Conservation (phyloP, 2,329 filamentous ascomycete species). For the Colletotrichum chlorophyti region DNA sequence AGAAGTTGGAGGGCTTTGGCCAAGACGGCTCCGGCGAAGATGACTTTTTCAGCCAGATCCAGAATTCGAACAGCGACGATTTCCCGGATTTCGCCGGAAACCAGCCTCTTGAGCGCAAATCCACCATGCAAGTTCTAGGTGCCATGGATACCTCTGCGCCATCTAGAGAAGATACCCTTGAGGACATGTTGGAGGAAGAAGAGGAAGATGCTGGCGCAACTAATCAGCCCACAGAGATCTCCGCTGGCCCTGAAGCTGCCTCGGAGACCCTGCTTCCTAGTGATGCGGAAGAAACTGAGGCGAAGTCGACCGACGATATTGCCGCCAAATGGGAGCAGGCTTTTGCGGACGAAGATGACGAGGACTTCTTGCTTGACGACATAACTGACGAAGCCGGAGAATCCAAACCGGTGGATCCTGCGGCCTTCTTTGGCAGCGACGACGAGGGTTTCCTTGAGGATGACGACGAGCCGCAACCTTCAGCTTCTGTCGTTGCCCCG, state of each 20-base stretch:
- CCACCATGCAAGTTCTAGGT: constrained; percentile 70
- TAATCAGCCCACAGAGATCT: neutral
- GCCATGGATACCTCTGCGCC: constrained; percentile 48
- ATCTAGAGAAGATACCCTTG: constrained; percentile 33
- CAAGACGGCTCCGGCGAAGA: constrained; percentile 57
- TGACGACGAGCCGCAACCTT: constrained; percentile 47
- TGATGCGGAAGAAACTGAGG: constrained; percentile 30
- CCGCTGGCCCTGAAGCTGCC: neutral
- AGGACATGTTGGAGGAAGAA: constrained; percentile 40
- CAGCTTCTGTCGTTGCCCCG: constrained; percentile 30
- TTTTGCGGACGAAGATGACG: constrained; percentile 77
- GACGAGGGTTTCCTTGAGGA: constrained; percentile 87
- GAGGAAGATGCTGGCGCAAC: constrained; percentile 29
- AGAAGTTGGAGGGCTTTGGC: constrained; percentile 39
- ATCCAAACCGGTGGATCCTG: constrained; percentile 62
- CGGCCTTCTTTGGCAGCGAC: constrained; percentile 79
- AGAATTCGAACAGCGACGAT: constrained; percentile 38
- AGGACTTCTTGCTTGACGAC: constrained; percentile 67
- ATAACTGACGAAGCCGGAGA: constrained; percentile 47
- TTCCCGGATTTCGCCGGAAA: constrained; percentile 34
- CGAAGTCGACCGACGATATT: constrained; percentile 63
- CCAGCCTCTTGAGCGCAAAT: constrained; percentile 67
- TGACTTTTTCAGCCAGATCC: constrained; percentile 68
- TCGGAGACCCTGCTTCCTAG: constrained; percentile 13
- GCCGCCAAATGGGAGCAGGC: constrained; percentile 86